Base-by-base conservation (phyloP, 73 alveolate genomes). In the Paramecium octaurelia region DNA sequence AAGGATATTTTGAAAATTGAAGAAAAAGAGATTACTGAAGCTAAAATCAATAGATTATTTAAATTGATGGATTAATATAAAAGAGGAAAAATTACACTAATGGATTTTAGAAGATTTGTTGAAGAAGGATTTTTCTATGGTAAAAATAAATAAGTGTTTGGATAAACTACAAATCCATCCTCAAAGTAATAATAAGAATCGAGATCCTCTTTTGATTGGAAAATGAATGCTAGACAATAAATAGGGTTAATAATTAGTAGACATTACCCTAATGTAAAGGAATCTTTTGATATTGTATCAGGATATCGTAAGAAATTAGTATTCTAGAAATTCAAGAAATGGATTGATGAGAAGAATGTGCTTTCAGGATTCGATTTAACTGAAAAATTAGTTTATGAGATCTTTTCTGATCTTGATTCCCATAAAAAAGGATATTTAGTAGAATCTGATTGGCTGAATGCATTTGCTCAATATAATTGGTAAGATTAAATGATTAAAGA, bases 391-490 rank as follows among this genome's bases (percentile, higher is more conserved):
- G 54, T 92, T 23, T 86, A 95, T 64, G 91, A 92, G 58, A 95
- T 97, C 21, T 97, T 97, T 85, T 92, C 98, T 4, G 95, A 93
- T 38, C 57, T 97, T 43, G 99, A 97, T 70, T 93, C 98, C 11
- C 98, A 97, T 83, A 96, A 94, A 80, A 97, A 97, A 76, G 99
- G 98, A 11, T 97, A 96, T 73, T 60, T 97, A 40, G 93, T 98
- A 6, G 95, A 96, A 58, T 46, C 87, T 54, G 99, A 97, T 94
- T 97, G 97, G 96, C 35, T 38, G 34, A 92, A 76, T 34, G 96
- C 96, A 11, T 96, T 96, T 73, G 92, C 95, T 12, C 60, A 92
- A 24, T 95, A 76, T 92, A 86, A 94, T 58, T 89, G 95, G 93
- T 86, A 93, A 29, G 95, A 92, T 18, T 85, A 97, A 87, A 54